Base-by-base conservation (phyloP, 2,329 filamentous ascomycete genomes). In the Biscogniauxia sp. region DNA sequence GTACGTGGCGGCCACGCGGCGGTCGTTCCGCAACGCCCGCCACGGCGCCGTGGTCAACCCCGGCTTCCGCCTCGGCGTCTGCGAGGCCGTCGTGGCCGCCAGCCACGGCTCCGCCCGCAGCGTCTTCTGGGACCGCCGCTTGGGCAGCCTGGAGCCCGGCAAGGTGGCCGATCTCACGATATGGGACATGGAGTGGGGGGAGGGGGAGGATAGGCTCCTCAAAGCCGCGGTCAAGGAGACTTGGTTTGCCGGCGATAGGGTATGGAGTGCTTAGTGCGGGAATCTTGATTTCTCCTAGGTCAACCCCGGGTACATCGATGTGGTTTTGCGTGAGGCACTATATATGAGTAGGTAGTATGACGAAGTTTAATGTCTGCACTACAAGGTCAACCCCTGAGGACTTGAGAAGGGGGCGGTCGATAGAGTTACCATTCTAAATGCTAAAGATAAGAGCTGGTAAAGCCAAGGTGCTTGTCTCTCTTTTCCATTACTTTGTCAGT, bases 131-230 rank as follows among this genome's bases (percentile, higher is more conserved):
- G 86, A 88, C 32, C 68, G 72, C 1, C 77, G 80, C 69, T 76
- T 83, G 0, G 87, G 87, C 0, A 81, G 76, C 55, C 67, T 89
- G 58, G 77, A 78, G 65, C 72, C 71, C 0, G 85, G 85, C 0
- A 75, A 81, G 68, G 75, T 79, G 64, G 86, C 86, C 0, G 86
- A 89, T 65, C 85, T 88, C 57, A 81, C 83, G 19, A 74, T 84
- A 1, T 73, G 84, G 51, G 78, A 85, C 60, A 79, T 84, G 75
- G 72, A 77, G 23, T 82, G 82, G 76, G 76, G 79, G 23, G 23
- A 23, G 23, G 76, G 79, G 20, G 75, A 78, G 19, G 76, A 77
- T 23, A 75, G 74, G 64, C 69, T 87, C 59, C 72, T 84, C 54
- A 67, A 76, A 9, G 82, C 80, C 0, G 72, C 69, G 20, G 75